phyloP scores from a whole-genome alignment of 2,329 filamentous ascomycete genomes.

The Colletotrichum kahawae region DNA sequence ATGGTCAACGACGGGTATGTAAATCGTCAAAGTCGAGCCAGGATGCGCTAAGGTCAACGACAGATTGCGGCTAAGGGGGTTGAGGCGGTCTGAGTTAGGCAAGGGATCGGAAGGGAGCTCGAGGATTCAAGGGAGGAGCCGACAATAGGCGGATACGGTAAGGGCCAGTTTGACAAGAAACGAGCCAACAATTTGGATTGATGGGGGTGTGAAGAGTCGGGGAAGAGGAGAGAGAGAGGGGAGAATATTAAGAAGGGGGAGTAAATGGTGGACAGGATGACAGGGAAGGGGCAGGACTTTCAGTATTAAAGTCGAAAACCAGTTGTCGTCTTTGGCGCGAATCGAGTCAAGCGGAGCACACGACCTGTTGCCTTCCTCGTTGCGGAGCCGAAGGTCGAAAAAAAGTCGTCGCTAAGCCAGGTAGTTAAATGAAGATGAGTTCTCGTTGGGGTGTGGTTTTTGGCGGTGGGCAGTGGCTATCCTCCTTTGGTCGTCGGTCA shows the following conservation, averaged over 20 bases:
- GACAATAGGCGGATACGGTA: not conserved
- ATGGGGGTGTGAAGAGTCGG: not conserved
- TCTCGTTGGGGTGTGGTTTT: slow-evolving; percentile 5
- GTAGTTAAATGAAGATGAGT: not conserved
- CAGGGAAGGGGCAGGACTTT: not conserved
- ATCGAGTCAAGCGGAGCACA: slow-evolving; percentile 9
- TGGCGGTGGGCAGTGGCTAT: slow-evolving; percentile 6
- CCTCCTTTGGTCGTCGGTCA: slow-evolving; percentile 20
- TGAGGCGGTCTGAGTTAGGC: not conserved
- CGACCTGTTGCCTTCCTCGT: slow-evolving; percentile 18
- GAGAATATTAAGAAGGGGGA: not conserved
- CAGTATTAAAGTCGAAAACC: slow-evolving; percentile 10
- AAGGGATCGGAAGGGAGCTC: not conserved
- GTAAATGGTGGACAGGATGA: not conserved
- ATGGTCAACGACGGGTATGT: not conserved
- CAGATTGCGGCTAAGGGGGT: not conserved
- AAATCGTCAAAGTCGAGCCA: not conserved
- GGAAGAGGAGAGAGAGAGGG: not conserved
- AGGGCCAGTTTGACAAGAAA: not conserved
- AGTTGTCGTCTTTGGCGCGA: not conserved
- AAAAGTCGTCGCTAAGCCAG: not conserved
- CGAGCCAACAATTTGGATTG: not conserved
- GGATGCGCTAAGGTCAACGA: not conserved
- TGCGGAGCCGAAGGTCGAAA: not conserved
- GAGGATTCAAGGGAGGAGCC: not conserved